phyloP scores from a whole-genome alignment of 768 basidiomycete genomes.

The Boletus speciosus region DNA sequence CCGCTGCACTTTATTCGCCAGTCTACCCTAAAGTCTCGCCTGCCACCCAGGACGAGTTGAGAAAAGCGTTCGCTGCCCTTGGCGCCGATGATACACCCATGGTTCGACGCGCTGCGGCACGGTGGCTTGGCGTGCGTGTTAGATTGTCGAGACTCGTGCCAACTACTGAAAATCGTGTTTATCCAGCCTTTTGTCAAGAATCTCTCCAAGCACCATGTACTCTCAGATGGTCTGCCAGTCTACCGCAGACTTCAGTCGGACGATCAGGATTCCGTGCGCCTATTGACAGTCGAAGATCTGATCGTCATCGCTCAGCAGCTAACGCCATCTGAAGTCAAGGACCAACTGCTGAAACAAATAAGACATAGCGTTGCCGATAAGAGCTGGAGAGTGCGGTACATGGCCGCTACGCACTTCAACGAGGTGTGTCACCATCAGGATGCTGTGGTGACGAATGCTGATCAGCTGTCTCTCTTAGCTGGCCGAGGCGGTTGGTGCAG shows the following conservation, averaged over 20 bases:
- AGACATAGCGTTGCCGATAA: conserved; percentile 88
- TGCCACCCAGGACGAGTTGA: conserved; percentile 77
- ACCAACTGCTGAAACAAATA: conserved; percentile 83
- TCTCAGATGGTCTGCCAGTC: conserved; percentile 85
- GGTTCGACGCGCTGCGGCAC: conserved; percentile 95
- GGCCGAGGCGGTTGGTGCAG: conserved; percentile 84
- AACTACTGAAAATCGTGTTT: conserved; percentile 10
- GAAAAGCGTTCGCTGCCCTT: conserved; percentile 78
- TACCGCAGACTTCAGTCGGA: conserved; percentile 93
- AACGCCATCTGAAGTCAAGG: conserved; percentile 84
- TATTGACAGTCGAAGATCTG: conserved; percentile 92
- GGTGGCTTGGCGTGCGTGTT: conserved; percentile 85
- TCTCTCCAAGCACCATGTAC: conserved; percentile 73
- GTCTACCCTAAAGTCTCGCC: conserved; percentile 80
- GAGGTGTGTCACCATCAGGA: conserved; percentile 49
- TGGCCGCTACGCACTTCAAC: conserved; percentile 97
- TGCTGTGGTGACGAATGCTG: not conserved
- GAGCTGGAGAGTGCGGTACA: conserved; percentile 98
- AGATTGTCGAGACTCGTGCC: not conserved
- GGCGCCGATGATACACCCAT: conserved; percentile 96
- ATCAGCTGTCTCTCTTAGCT: conserved; percentile 46
- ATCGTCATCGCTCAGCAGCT: conserved; percentile 89
- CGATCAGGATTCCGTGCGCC: conserved; percentile 96
- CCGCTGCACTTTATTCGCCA: conserved; percentile 88
- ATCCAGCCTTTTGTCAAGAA: conserved; percentile 73